phyloP scores from a whole-genome alignment of 2,329 filamentous ascomycete genomes.

The Lecanicillium sp. region DNA sequence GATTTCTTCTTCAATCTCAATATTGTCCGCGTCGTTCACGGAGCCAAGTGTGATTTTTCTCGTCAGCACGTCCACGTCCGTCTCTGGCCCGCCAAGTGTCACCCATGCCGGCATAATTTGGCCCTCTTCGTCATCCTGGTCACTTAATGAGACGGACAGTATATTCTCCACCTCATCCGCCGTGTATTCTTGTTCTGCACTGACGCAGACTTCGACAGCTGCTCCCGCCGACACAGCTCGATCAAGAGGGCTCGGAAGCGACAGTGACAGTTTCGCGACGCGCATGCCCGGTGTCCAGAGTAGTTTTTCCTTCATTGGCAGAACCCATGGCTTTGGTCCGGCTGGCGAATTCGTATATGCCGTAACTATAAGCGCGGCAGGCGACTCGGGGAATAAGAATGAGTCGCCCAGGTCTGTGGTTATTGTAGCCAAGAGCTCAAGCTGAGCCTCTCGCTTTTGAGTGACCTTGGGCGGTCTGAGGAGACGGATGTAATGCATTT shows the following conservation, averaged over 20 bases:
- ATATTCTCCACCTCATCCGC: conserved; percentile 20
- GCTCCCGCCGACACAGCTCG: conserved; percentile 16
- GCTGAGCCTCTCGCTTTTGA: conserved; percentile 14
- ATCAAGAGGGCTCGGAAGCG: conserved; percentile 19
- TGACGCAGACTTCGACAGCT: conserved; percentile 20
- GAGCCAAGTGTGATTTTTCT: conserved; percentile 21
- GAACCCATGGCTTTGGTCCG: conserved; percentile 15
- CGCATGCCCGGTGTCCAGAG: conserved; percentile 28
- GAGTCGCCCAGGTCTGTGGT: conserved; percentile 51
- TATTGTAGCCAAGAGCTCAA: conserved; percentile 43
- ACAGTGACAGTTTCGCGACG: conserved; percentile 26
- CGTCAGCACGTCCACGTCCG: conserved; percentile 17
- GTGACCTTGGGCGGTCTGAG: conserved; percentile 37
- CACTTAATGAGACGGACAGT: conserved; percentile 13
- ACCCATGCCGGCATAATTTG: conserved; percentile 35
- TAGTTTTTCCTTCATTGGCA: conserved; percentile 18
- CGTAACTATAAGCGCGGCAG: conserved; percentile 33
- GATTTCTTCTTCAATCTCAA: conserved; percentile 46
- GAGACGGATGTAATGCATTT: conserved; percentile 51
- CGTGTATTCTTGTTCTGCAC: conserved; percentile 15
- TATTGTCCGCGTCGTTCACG: conserved; percentile 12
- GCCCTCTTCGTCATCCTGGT: conserved; percentile 8
- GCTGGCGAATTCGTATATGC: conserved; percentile 17
- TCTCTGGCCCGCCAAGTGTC: conserved; percentile 17
- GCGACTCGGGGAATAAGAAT: conserved; percentile 36